Conservation (phyloP, 306 rosid species). For the Medicago ruthenica region DNA sequence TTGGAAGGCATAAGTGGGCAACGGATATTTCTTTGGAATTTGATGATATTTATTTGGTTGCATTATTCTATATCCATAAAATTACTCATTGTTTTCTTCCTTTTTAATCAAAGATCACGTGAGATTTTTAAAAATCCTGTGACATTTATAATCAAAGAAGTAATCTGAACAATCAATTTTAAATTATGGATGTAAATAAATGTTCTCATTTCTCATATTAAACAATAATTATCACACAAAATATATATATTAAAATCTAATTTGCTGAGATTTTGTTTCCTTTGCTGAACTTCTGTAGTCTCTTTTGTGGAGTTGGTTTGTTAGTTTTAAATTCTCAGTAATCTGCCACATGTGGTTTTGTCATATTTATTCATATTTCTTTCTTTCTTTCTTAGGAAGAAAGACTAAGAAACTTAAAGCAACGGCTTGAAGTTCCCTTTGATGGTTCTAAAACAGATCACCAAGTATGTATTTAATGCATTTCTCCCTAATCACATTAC, state of each 20-base stretch:
- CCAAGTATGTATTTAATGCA: constrained; percentile 63
- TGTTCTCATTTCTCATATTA: neutral
- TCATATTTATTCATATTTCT: constrained; percentile 26
- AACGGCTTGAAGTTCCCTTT: constrained; percentile 83
- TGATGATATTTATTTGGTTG: constrained; percentile 35
- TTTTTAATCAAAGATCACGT: neutral
- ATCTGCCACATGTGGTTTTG: constrained; percentile 23
- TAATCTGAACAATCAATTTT: neutral
- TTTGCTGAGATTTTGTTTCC: no score
- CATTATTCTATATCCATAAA: neutral
- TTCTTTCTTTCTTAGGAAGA: constrained; percentile 67
- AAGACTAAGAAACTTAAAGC: constrained; percentile 64
- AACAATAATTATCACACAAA: neutral
- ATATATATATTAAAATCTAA: no score
- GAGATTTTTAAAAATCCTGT: neutral
- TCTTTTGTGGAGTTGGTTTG: no score
- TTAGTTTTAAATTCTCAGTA: neutral
- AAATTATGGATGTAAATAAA: neutral
- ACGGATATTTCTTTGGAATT: constrained; percentile 26
- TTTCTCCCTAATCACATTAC: constrained; percentile 10
- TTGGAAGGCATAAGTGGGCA: constrained; percentile 20
- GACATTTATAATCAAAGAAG: neutral
- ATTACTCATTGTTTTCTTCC: neutral
- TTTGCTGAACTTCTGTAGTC: no score
- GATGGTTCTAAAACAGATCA: constrained; percentile 85